These are phyloP conservation scores for Paragyromitra xinjiangensis DNA, from an alignment of 495 filamentous ascomycete species.

Conservation along the genomic window DNA sequence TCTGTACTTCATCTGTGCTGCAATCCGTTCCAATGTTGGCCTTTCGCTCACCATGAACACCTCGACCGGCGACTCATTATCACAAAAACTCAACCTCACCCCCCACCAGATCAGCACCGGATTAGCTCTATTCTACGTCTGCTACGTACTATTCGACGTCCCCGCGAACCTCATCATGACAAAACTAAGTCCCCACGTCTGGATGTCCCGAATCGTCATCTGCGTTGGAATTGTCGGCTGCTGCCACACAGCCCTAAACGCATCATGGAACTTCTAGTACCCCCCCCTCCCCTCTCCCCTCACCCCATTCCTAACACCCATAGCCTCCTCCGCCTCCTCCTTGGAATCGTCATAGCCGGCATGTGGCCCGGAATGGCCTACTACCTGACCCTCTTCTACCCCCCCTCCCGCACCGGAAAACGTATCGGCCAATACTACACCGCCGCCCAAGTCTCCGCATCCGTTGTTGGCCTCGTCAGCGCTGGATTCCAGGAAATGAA, in stretches of 20 bases:
- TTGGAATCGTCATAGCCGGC: conserved; percentile 87
- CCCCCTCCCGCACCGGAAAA: conserved; percentile 83
- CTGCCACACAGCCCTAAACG: conserved; percentile 81
- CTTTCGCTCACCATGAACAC: conserved; percentile 91
- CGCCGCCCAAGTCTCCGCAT: conserved; percentile 85
- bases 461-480: conserved; percentile 87
- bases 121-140: conserved; percentile 87
- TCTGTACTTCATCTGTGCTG: conserved; percentile 92
- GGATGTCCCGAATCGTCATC: conserved; percentile 92
- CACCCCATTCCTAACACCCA: neutral
- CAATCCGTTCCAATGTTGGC: conserved; percentile 88
- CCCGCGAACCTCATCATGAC: conserved; percentile 93
- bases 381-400: conserved; percentile 92
- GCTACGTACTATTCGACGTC: conserved; percentile 87
- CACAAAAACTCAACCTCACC: conserved; percentile 70
- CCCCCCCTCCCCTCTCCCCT: conserved; percentile 47
- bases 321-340: conserved; percentile 80
- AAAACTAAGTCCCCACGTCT: conserved; percentile 80
- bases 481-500: conserved; percentile 94
- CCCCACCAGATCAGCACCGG: conserved; percentile 80
- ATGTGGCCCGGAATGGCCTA: conserved; percentile 98
- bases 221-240: conserved; percentile 84
- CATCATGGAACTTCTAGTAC: conserved; percentile 86
- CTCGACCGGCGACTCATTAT: conserved; percentile 72
- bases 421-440: conserved; percentile 90